A percentile compares a stretch with the other conserved stretches of the same genome.
phyloP scores from a whole-genome alignment of 441 rosid genomes.

The Bruguiera hainesii region DNA sequence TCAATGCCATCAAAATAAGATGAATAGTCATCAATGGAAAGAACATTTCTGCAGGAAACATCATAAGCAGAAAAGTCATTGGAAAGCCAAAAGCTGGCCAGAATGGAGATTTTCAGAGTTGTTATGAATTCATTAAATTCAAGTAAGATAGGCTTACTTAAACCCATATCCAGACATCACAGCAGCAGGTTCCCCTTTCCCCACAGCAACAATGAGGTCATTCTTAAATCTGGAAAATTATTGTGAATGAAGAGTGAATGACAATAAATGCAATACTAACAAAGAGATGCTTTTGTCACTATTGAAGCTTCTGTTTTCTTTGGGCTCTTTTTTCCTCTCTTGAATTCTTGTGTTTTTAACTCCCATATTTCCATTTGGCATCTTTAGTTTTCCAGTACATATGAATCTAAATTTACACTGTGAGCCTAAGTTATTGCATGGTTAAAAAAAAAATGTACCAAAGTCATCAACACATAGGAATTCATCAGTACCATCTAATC shows the following conservation, averaged over 20 bases:
- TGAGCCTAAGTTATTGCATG: no score
- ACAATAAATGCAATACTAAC: neutral
- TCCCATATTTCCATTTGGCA: neutral
- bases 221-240: conserved; percentile 49
- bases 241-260: neutral
- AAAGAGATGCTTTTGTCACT: neutral
- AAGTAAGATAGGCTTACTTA: conserved; percentile 34
- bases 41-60: conserved; percentile 58
- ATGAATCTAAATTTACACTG: no score
- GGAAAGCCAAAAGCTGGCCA: conserved; percentile 1
- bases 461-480: neutral
- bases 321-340: neutral
- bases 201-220: conserved; percentile 74
- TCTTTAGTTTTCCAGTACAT: neutral
- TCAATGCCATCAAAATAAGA: conserved; percentile 71
- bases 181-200: conserved; percentile 82
- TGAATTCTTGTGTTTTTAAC: neutral
- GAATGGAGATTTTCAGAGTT: neutral
- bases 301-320: neutral
- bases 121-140: neutral
- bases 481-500: neutral
- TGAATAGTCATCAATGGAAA: conserved; percentile 77
- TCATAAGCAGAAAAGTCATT: conserved; percentile 5
- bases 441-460: no score
- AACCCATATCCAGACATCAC: conserved; percentile 85